Percentiles rank a stretch among this genome's conserved stretches.
These are phyloP conservation scores for Phialophora verrucosa DNA, from an alignment of 2,329 filamentous ascomycete genomes.

Conservation along the genomic window DNA sequence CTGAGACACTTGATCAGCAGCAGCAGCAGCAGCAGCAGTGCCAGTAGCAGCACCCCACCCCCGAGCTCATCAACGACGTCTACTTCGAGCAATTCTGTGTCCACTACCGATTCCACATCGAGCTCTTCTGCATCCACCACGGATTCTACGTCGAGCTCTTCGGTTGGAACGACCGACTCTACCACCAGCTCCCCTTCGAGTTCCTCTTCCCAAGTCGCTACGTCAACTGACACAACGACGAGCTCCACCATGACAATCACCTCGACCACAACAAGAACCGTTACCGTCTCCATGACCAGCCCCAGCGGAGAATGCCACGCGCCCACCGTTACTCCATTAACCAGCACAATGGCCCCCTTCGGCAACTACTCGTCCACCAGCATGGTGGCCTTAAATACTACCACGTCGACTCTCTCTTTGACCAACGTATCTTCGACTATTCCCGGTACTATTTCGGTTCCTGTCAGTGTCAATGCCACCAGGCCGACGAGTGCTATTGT, in stretches of 20 bases:
- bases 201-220: neutral
- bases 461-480: constrained; percentile 19
- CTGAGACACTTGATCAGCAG: constrained; percentile 7
- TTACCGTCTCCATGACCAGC: constrained; percentile 25
- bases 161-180: constrained; percentile 5
- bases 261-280: constrained; percentile 31
- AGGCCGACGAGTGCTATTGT: constrained; percentile 25
- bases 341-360: constrained; percentile 25
- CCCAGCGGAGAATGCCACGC: constrained; percentile 20
- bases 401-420: constrained; percentile 32
- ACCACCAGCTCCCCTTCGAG: constrained; percentile 4
- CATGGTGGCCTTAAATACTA: constrained; percentile 31
- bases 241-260: constrained; percentile 31
- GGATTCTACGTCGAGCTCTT: constrained; percentile 14
- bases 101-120: constrained; percentile 1
- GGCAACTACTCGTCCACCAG: constrained; percentile 28
- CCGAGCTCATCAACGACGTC: neutral
- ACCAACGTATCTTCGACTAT: constrained; percentile 27
- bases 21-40: constrained; percentile 10
- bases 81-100: neutral
- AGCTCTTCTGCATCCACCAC: neutral
- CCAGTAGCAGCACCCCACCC: neutral
- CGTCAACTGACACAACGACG: neutral
- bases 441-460: constrained; percentile 8
- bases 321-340: constrained; percentile 31